phyloP scores from a whole-genome alignment of 495 filamentous ascomycete species.

The Aspergillus affinis region DNA sequence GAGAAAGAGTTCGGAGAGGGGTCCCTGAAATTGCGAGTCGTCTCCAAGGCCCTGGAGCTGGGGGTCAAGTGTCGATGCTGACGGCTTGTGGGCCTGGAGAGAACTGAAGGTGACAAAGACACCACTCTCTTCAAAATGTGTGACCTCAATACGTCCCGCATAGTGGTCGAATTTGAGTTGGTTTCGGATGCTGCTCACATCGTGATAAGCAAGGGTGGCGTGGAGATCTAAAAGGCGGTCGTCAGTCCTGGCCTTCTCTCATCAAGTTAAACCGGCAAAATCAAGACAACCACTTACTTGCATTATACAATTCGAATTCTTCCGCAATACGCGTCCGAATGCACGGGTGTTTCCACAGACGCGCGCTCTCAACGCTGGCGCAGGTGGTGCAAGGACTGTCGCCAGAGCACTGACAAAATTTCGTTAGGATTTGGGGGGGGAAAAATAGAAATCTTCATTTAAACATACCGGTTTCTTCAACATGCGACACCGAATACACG shows the following conservation, averaged over 20 bases:
- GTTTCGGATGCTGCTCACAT: constrained; percentile 59
- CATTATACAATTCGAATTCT: constrained; percentile 69
- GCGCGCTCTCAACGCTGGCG: constrained; percentile 69
- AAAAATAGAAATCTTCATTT: not conserved
- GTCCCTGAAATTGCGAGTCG: constrained; percentile 42
- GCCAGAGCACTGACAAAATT: constrained; percentile 58
- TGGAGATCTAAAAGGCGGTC: constrained; percentile 51
- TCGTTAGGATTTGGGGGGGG: constrained; percentile 16
- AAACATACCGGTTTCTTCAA: constrained; percentile 69
- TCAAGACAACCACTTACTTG: constrained; percentile 42
- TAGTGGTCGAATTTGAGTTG: constrained; percentile 56
- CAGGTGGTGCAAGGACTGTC: constrained; percentile 83
- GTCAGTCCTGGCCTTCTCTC: constrained; percentile 16
- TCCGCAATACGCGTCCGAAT: constrained; percentile 73
- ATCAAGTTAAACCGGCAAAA: not conserved
- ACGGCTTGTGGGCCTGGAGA: constrained; percentile 45
- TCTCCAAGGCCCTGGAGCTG: constrained; percentile 53
- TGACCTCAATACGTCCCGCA: constrained; percentile 64
- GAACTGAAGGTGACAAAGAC: constrained; percentile 53
- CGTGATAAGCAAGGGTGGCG: constrained; percentile 63
- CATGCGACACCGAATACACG: constrained; percentile 84
- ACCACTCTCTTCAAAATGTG: constrained; percentile 61
- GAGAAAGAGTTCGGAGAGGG: constrained; percentile 50
- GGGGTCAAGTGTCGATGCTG: constrained; percentile 51
- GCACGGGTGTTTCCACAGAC: constrained; percentile 79